Percentiles rank a stretch among this genome's conserved stretches.
Evolutionary conservation across 345 rosid genomes (phyloP).

Genomic region (Balakata baccata): DNA sequence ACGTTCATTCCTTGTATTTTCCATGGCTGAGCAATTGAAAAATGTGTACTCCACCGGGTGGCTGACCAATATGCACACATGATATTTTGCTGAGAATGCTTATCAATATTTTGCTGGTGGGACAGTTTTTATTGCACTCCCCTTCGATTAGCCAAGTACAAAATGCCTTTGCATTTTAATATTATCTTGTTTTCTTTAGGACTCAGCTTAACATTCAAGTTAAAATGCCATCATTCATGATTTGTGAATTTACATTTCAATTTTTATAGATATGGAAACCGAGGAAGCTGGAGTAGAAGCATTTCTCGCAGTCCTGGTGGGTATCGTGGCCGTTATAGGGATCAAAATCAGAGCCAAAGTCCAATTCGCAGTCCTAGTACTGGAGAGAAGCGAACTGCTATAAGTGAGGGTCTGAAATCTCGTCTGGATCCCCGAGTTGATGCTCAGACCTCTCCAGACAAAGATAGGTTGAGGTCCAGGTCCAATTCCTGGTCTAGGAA

Average conservation of each 20-base stretch:
- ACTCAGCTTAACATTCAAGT: not conserved
- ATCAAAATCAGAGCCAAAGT: constrained; percentile 52
- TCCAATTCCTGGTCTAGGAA: constrained; percentile 38
- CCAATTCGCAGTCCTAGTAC: constrained; percentile 61
- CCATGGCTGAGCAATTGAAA: not conserved
- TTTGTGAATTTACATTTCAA: not conserved
- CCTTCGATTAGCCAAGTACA: not conserved
- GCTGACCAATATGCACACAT: not conserved
- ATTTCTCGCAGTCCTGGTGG: constrained; percentile 58
- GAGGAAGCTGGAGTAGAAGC: constrained; percentile 54
- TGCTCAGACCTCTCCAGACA: constrained; percentile 32
- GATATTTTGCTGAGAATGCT: not conserved
- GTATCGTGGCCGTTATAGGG: constrained; percentile 46
- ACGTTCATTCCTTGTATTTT: not conserved
- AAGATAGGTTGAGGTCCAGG: constrained; percentile 27
- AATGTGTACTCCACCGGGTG: not conserved
- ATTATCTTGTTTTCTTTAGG: not conserved
- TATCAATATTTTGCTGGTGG: not conserved
- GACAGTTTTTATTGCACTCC: not conserved
- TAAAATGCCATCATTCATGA: not conserved
- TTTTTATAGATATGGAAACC: constrained; percentile 43
- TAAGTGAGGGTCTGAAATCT: constrained; percentile 65
- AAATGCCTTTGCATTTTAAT: not conserved
- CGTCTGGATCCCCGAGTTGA: constrained; percentile 59
- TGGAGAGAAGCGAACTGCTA: constrained; percentile 46